Evolutionary conservation across 2,329 filamentous ascomycete species (phyloP).

Genomic region (Cladosporium sphaerospermum): DNA sequence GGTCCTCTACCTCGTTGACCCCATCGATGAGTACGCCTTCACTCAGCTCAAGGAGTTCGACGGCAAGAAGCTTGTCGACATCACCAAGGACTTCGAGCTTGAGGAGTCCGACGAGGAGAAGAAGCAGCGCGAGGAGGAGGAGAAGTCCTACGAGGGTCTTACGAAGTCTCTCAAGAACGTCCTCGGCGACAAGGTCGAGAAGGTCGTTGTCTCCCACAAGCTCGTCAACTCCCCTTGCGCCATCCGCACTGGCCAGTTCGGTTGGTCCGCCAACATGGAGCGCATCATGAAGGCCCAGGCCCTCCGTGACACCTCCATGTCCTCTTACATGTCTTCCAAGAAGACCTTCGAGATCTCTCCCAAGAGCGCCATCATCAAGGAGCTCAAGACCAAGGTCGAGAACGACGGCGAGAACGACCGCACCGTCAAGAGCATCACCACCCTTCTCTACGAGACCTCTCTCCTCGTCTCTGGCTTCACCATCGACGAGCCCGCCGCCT

Average conservation of each 20-base stretch:
- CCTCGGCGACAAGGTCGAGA: slow-evolving; percentile 98
- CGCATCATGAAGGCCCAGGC: slow-evolving; percentile 99
- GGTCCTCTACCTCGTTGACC: slow-evolving; percentile 98
- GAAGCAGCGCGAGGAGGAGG: slow-evolving; percentile 85
- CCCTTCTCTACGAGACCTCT: slow-evolving; percentile 97
- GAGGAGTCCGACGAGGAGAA: slow-evolving; percentile 99
- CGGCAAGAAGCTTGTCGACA: slow-evolving; percentile 99
- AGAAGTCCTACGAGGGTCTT: slow-evolving; percentile 95
- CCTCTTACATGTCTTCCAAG: slow-evolving; percentile 99
- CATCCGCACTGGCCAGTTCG: slow-evolving; percentile 98
- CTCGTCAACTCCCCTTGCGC: slow-evolving; percentile 89
- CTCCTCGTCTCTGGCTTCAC: slow-evolving; percentile 98
- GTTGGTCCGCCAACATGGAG: slow-evolving; percentile 99
- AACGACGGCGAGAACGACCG: slow-evolving; percentile 95
- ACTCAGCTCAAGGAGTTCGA: slow-evolving; percentile 99
- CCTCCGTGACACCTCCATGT: slow-evolving; percentile 99
- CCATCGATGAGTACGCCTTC: slow-evolving; percentile 99
- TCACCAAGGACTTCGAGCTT: slow-evolving; percentile 99
- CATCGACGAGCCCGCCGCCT: slow-evolving; percentile 96
- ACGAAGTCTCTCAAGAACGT: slow-evolving; percentile 99
- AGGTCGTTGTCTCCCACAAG: slow-evolving; percentile 99
- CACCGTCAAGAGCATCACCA: slow-evolving; percentile 98
- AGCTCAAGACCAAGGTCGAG: slow-evolving; percentile 99
- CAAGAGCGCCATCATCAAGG: slow-evolving; percentile 94
- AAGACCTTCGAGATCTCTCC: slow-evolving; percentile 99